Conservation (phyloP, 2,329 filamentous ascomycete genomes). For the Neurospora sp. region DNA sequence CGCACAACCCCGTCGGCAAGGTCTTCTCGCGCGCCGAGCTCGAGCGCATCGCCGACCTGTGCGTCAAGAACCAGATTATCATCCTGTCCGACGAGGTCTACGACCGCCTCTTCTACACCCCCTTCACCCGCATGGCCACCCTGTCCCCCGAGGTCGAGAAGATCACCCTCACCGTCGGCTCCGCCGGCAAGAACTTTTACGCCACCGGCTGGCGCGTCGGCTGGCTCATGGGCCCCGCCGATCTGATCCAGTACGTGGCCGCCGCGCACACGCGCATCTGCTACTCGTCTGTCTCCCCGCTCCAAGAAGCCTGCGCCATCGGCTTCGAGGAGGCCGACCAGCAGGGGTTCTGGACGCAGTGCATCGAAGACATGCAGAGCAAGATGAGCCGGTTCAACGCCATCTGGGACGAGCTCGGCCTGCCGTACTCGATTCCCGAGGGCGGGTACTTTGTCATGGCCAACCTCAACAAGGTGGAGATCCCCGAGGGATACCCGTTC, state of each 20-base stretch:
- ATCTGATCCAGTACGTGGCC: conserved; percentile 83
- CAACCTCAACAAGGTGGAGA: conserved; percentile 78
- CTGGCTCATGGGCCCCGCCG: conserved; percentile 82
- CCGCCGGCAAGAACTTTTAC: conserved; percentile 97
- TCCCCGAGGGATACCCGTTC: conserved; percentile 80
- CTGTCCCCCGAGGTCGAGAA: conserved; percentile 82
- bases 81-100: conserved; percentile 92
- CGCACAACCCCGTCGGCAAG: conserved; percentile 92
- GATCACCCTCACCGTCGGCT: conserved; percentile 86
- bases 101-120: conserved; percentile 88
- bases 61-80: conserved; percentile 86
- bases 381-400: conserved; percentile 85
- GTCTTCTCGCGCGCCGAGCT: conserved; percentile 82
- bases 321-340: conserved; percentile 86
- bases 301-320: conserved; percentile 89
- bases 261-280: conserved; percentile 94
- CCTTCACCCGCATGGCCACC: conserved; percentile 86
- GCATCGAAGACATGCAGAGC: conserved; percentile 75
- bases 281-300: conserved; percentile 83
- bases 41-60: conserved; percentile 73
- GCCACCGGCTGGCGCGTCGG: conserved; percentile 94
- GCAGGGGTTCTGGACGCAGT: conserved; percentile 77
- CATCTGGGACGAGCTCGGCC: conserved; percentile 62
- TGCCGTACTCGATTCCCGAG: conserved; percentile 85
- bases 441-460: conserved; percentile 96